phyloP scores from a whole-genome alignment of 768 basidiomycete species.

The Termitomyces sp. region DNA sequence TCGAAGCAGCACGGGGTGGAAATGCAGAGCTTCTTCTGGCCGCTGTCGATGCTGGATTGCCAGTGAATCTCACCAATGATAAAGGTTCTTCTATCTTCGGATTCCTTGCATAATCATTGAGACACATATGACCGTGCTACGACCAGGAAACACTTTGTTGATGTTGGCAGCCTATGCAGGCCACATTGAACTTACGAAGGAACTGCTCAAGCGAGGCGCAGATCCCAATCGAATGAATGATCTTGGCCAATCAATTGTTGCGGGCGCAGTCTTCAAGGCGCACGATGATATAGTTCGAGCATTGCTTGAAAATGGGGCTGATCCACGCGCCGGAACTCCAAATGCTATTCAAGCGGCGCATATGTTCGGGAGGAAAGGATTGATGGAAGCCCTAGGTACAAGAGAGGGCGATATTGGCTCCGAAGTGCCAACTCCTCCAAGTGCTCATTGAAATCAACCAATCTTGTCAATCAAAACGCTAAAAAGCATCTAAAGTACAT shows the following conservation, averaged over 20 bases:
- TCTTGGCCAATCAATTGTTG: slow-evolving; percentile 63
- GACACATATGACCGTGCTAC: not conserved
- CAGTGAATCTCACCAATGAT: slow-evolving; percentile 65
- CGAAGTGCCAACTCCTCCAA: slow-evolving; percentile 30
- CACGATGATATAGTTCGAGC: slow-evolving; percentile 57
- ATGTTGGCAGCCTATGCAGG: slow-evolving; percentile 78
- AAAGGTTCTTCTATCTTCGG: slow-evolving; percentile 39
- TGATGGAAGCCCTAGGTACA: slow-evolving; percentile 53
- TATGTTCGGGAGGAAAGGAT: slow-evolving; percentile 56
- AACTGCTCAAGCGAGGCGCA: slow-evolving; percentile 49
- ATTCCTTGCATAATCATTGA: not conserved
- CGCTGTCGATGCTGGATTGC: slow-evolving; percentile 64
- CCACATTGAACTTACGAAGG: slow-evolving; percentile 45
- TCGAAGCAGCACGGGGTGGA: slow-evolving; percentile 66
- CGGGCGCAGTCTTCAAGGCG: slow-evolving; percentile 75
- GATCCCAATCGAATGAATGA: slow-evolving; percentile 71
- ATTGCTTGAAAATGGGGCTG: slow-evolving; percentile 49
- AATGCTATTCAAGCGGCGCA: slow-evolving; percentile 63
- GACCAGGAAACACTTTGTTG: slow-evolving; percentile 65
- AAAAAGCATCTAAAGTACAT: not conserved
- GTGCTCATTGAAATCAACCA: slow-evolving; percentile 1
- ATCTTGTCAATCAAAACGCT: not conserved
- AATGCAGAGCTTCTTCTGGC: slow-evolving; percentile 44
- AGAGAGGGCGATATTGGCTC: slow-evolving; percentile 46
- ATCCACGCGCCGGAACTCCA: slow-evolving; percentile 61